Evolutionary conservation across 2,329 filamentous ascomycete species (phyloP), one percentile per base, ranked within the genome.

Genomic region (Biscogniauxia marginata): DNA sequence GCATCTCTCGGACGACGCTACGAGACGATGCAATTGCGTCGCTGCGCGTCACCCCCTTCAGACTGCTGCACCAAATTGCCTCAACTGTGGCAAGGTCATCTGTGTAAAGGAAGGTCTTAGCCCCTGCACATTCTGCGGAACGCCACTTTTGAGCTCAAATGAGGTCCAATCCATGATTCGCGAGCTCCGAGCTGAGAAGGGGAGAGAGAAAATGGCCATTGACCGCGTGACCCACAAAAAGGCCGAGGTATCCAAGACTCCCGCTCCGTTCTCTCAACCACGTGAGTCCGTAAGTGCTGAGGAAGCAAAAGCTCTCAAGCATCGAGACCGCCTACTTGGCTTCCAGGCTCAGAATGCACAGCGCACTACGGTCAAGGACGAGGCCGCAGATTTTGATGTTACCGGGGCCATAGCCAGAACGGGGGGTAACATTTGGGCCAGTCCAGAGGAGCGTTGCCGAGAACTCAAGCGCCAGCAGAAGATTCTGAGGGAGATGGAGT

Each of bases 31-130:
- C 73, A 89, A 89, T 65, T 99, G 95, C 72, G 91, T 96, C 67
- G 95, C 90, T 0, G 86, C 89, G 0, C 84, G 90, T 1, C 95
- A 99, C 71, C 90, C 93, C 0, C 82, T 98, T 2, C 88, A 97
- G 46, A 85, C 85, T n/a, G 92, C 93, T 0, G 92, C 93, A 0
- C 95, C 95, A 0, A 99, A 98, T 71, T 99, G 95, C 70, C 77
- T 96, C 16, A 87, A 83, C 46, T 99, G 95, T 67, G 95, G 95
- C 57, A 98, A 98, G 71, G 91, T 99, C 11, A 88, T 98, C 53
- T 99, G 95, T 71, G 85, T 96, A 21, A 93, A 95, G 67, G 93
- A 99, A 73, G 95, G 95, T 0, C 80, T 98, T 0, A 93, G 93
- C 0, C 93, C 93, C 0, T 99, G 95, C 72, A 97, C 93, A 0